Base-by-base conservation (phyloP, 768 basidiomycete genomes). In the Phlegmacium glaucopus region DNA sequence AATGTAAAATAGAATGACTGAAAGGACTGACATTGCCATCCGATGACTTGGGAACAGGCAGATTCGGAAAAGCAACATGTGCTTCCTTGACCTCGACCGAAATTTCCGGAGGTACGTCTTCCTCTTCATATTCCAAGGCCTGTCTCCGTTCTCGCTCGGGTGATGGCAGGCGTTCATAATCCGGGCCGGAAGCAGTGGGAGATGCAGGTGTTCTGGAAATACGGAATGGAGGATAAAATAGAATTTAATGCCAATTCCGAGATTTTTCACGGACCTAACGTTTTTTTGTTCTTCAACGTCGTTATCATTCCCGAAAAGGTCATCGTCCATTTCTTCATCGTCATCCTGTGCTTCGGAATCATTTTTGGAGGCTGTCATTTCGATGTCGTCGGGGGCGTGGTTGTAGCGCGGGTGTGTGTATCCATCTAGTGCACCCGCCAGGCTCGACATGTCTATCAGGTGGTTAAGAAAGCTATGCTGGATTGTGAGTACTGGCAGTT, bases 51-150 rank as follows among this genome's bases (percentile, higher is more conserved):
- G 92, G 86, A 17, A 86, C 77, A 9, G 89, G 90, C 17, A 94
- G 76, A 60, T 95, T 94, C n/a, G 91, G 93, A 55, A 96, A 83
- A 26, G 79, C 73, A 38, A 92, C 80, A 42, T 84, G 71, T 12
- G 87, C 88, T 56, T 90, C 87, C 48, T 78, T 72, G 41, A 81
- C 75, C 49, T 77, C 78, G 1, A 79, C 65, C 2, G 75, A 71
- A 7, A 80, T 69, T 48, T 79, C 77, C 26, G 70, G 73, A 4
- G 82, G 78, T 51, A 78, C 76, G 9, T 89, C 86, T 25, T 89
- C 87, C 62, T 92, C 90, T 56, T 77, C 79, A 61, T 94, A 93
- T 65, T 93, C 90, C 54, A 93, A 62, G 2, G 81, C 82, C 57
- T 80, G 80, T 53, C 90, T 74, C 35, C 76, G 68, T 77, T 87